Conservation (phyloP, 2,329 filamentous ascomycete species). For the Aspergillus japonicus region DNA sequence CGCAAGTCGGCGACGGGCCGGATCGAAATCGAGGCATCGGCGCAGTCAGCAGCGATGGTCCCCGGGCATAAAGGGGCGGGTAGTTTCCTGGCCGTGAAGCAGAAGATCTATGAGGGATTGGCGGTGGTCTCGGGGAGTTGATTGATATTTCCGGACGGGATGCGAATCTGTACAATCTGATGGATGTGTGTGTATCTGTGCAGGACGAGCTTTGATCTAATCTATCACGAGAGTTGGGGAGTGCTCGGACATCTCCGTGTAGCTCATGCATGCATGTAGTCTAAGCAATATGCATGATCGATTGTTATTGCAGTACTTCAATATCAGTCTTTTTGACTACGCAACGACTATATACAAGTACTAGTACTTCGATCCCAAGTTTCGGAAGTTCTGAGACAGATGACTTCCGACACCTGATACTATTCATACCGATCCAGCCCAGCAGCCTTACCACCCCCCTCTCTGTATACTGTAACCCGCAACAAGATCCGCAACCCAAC, state of each 20-base stretch:
- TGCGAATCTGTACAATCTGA: not conserved
- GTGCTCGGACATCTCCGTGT: not conserved
- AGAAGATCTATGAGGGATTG: constrained; percentile 88
- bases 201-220: not conserved
- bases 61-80: constrained; percentile 53
- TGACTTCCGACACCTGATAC: too few relatives aligned
- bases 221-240: not conserved
- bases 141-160: constrained; percentile 5
- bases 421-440: too few relatives aligned
- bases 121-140: constrained; percentile 80
- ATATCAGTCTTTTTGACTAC: not conserved
- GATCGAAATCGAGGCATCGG: constrained; percentile 82
- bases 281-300: not conserved
- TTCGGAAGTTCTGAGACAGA: too few relatives aligned
- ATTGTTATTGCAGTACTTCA: not conserved
- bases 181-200: not conserved
- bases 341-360: too few relatives aligned
- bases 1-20: constrained; percentile 82
- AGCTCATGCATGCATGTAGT: not conserved
- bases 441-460: too few relatives aligned
- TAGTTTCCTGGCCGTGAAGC: constrained; percentile 84
- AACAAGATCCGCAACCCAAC: too few relatives aligned
- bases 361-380: too few relatives aligned
- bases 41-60: constrained; percentile 49
- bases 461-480: too few relatives aligned